Conservation (phyloP, 352 stramenopile genomes). For the Phytophthora megakarya region DNA sequence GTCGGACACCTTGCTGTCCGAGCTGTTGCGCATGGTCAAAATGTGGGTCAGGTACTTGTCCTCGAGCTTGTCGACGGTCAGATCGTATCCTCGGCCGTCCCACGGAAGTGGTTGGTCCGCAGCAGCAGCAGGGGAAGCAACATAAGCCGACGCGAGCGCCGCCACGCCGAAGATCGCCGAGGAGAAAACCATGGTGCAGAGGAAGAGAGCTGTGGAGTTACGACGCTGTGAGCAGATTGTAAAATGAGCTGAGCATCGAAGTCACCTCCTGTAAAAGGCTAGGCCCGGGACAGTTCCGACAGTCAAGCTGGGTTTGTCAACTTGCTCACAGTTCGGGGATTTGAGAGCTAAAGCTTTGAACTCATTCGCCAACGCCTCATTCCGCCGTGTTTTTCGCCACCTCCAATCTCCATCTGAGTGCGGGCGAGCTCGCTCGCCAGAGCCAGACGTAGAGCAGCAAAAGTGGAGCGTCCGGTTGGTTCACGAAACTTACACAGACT, state of each 20-base stretch:
- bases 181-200: conserved; percentile 35
- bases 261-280: conserved; percentile 20
- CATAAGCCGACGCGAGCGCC: conserved; percentile 31
- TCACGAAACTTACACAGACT: neutral
- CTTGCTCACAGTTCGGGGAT: conserved; percentile 6
- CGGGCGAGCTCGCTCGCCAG: conserved; percentile 7
- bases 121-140: conserved; percentile 14
- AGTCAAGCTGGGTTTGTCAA: conserved; percentile 31
- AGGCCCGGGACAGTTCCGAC: conserved; percentile 18
- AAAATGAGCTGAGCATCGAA: conserved; percentile 14
- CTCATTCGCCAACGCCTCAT: conserved; percentile 18
- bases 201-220: neutral
- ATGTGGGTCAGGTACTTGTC: conserved; percentile 71
- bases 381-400: conserved; percentile 13
- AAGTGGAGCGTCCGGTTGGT: too few relatives aligned
- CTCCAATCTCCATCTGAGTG: conserved; percentile 34
- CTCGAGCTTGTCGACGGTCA: conserved; percentile 58
- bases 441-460: conserved; percentile 6
- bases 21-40: conserved; percentile 56
- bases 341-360: conserved; percentile 8
- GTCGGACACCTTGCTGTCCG: conserved; percentile 43
- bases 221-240: conserved; percentile 21
- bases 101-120: conserved; percentile 47
- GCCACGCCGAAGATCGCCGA: conserved; percentile 35
- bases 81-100: conserved; percentile 54